Base-by-base conservation (phyloP, 2,329 filamentous ascomycete species). In the Aspergillus tubingensis region DNA sequence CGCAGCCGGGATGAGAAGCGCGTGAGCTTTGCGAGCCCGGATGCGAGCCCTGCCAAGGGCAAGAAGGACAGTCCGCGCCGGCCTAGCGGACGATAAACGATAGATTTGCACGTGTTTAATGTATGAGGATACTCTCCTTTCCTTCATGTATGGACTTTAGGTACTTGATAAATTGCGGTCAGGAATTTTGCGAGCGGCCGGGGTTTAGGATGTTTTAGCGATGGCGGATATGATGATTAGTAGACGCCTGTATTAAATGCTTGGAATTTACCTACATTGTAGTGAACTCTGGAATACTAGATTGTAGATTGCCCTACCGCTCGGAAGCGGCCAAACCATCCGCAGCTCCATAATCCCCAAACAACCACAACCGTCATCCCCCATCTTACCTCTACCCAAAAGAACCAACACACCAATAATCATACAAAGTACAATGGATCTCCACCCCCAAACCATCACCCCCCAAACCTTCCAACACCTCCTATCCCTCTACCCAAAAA, bases 11-110 rank as follows among this genome's bases (percentile, higher is more conserved):
- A 77, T 25, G 73, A 74, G 59, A 74, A 73, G 59, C 77, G 70
- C 8, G 74, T 76, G 50, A 74, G 70, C 62, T 78, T 78, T 61
- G 70, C 71, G 23, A 74, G 68, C 59, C 71, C 76, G 8, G 69
- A 68, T 23, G 65, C 72, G n/a, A 73, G 71, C 43, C 62, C 70
- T 2, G 62, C 62, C 15, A 72, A 74, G 49, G 43, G 65, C 11
- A 73, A 72, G 57, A 71, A 72, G 54, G 65, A 70, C 15, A 54
- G 64, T 43, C 63, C 64, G 49, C 68, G 62, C 38, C 74, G 73
- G 59, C 64, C 63, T 21, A 59, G 60, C 30, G 59, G 52, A 51
- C 65, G 62, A 64, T 67, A 66, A 59, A 62, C 30, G 55, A 61
- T 65, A 64, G 57, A 60, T 44, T 62, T 54, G 32, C 27, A 36